phyloP scores from a whole-genome alignment of 139 green algal genomes.

The Choricystis sp. region DNA sequence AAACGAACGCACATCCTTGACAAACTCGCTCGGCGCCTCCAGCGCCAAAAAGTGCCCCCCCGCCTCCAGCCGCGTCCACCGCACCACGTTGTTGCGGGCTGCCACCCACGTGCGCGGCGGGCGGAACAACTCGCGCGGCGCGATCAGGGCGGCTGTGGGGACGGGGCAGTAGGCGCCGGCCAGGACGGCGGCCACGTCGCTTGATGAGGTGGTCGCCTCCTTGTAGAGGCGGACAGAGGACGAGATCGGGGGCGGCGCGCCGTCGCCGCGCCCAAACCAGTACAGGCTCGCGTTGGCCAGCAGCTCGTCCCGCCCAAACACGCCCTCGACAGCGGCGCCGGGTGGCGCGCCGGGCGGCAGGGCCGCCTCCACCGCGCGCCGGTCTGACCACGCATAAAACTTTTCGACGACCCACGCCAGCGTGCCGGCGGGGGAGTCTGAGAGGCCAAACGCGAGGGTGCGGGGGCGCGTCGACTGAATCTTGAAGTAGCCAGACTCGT shows the following conservation, averaged over 20 bases:
- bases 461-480: conserved; percentile 9
- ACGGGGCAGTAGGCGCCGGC: conserved; percentile 1
- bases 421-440: conserved; percentile 7
- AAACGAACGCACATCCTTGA: too few species aligned
- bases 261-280: conserved; percentile 3
- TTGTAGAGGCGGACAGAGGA: conserved; percentile 9
- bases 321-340: background rate
- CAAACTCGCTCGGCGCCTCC: conserved; percentile 7
- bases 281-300: conserved; percentile 11
- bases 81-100: conserved; percentile 6
- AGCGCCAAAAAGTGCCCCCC: conserved; percentile 14
- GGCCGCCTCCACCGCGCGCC: background rate
- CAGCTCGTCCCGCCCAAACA: conserved; percentile 6
- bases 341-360: background rate
- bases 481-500: conserved; percentile 3
- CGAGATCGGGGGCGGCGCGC: conserved; percentile 5
- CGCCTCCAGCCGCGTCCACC: background rate
- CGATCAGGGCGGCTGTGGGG: conserved; percentile 6
- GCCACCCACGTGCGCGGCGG: conserved; percentile 5
- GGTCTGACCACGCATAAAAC: conserved; percentile 4
- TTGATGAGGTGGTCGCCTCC: background rate
- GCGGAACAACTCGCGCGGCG: conserved; percentile 8
- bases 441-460: conserved; percentile 11
- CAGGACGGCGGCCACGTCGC: background rate
- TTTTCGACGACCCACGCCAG: conserved; percentile 6